Evolutionary conservation across 2,329 filamentous ascomycete genomes (phyloP), one percentile per base, ranked within the genome.

Genomic region (Stemphylium vesicarium): DNA sequence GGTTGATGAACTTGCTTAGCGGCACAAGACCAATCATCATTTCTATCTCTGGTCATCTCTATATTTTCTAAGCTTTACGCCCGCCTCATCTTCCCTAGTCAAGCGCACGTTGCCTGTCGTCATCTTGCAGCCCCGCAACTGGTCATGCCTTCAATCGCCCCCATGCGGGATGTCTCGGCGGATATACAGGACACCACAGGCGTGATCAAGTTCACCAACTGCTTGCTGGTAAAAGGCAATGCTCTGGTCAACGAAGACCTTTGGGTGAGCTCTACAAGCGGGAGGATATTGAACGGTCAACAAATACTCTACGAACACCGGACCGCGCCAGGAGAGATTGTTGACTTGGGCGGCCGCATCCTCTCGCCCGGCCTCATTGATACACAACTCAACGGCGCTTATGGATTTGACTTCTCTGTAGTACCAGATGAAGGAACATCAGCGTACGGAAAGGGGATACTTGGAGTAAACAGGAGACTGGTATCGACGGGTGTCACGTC

Each of bases 151-250:
- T 76, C 73, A 22, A 74, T 73, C 31, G 61, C 77, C 18, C 72
- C 70, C 12, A 44, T 60, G 16, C 56, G 42, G 41, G 55, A 65
- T 65, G 70, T 76, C 62, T 65, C 75, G 63, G 68, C 77, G 68
- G 37, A 24, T 36, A 10, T 50, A 15, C 50, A 54, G 60, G 72
- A 51, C 37, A 50, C 46, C 4, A 76, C 70, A 42, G 80, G 81
- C 46, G 88, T 96, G 71, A 92, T 90, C 71, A 95, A 94, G 74
- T 90, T 96, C 74, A 95, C 91, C 69, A 96, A 96, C 78, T 96
- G 92, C 73, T 87, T 89, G 45, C 80, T 96, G 22, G 81, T 94
- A 55, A 87, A 85, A 68, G 86, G 85, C 63, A 82, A 88, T 61
- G 70, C 81, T 16, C 81, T 96, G 22, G 83, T 96, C 39, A 77